Evolutionary conservation across 352 stramenopile genomes (phyloP).

Genomic region (Phytophthora quininea): DNA sequence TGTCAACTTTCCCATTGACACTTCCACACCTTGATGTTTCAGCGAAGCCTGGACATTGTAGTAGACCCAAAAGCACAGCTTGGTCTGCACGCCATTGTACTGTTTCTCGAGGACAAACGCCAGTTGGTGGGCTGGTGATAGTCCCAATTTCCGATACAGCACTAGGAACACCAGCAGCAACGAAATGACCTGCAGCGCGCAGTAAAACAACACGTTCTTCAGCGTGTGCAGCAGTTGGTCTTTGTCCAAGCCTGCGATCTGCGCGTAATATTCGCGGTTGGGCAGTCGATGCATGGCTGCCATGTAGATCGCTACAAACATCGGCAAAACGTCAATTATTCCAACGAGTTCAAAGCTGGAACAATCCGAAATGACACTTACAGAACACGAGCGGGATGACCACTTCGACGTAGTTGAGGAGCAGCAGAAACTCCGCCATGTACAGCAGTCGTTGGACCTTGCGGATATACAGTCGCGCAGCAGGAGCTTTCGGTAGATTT

Average conservation of each 20-base stretch:
- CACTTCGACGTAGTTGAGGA: conserved; percentile 43
- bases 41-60: conserved; percentile 35
- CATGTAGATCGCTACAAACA: conserved; percentile 32
- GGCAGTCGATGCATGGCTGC: conserved; percentile 33
- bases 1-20: background rate
- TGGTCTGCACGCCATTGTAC: conserved; percentile 30
- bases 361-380: conserved; percentile 7
- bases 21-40: conserved; percentile 30
- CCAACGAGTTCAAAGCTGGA: background rate
- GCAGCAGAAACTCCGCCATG: conserved; percentile 31
- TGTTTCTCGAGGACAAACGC: conserved; percentile 50
- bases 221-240: conserved; percentile 25
- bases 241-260: conserved; percentile 20
- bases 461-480: conserved; percentile 11
- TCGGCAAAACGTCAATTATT: background rate
- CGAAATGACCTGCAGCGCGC: conserved; percentile 41
- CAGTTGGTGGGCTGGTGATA: conserved; percentile 36
- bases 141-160: conserved; percentile 28
- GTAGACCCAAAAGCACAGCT: conserved; percentile 46
- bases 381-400: conserved; percentile 34
- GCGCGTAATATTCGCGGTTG: conserved; percentile 42
- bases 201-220: conserved; percentile 44
- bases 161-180: conserved; percentile 31
- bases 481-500: conserved; percentile 1
- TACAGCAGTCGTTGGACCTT: conserved; percentile 24